Base-by-base conservation (phyloP, 148 eudicot genomes). In the Rhododendron molle region DNA sequence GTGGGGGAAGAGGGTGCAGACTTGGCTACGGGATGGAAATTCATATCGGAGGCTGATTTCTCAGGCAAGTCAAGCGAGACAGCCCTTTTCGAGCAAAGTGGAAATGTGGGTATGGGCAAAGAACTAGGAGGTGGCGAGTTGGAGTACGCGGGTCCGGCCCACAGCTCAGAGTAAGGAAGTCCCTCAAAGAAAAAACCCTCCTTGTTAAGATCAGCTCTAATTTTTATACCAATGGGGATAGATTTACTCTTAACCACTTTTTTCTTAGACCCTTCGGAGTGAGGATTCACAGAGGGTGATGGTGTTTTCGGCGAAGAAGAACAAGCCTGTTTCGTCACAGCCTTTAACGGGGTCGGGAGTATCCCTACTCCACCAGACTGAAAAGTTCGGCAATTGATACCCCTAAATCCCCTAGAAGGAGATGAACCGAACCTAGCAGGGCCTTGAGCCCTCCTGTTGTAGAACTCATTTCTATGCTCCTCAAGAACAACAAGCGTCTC, bases 1-100 rank as follows among this genome's bases (percentile, higher is more conserved):
- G 91, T 86, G 9, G 99, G 99, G n/a, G 99, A 97, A 89, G 95
- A 81, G 46, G 99, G 99, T 71, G 99, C 99, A 36, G 99, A 97
- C 89, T 92, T 97, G 60, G 98, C 91, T 85, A 90, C 78, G 3
- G 89, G 92, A 36, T 62, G 91, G 67, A 94, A 83, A 73, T 89
- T 85, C 81, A 95, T 76, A 85, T 90, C 94, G 44, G 94, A 89
- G 56, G 87, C 91, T 18, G 88, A 72, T 12, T 80, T 16, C 38
- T 83, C 79, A 78, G 93, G 94, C 87, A 92, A 88, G 47, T 96
- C 98, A 90, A 96, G 98, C 0, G 96, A 96, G 47, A 93, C 93
- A 16, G 91, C 92, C 85, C 95, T 85, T 84, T 93, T 94, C 2
- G 98, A 93, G 65, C 87, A 86, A 77, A 94, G 13, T 1, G 93